A percentile compares a stretch with the other conserved stretches of the same genome.
These are phyloP conservation scores for Bipolaris bicolor DNA, from an alignment of 2,329 filamentous ascomycete genomes.

Conservation along the genomic window DNA sequence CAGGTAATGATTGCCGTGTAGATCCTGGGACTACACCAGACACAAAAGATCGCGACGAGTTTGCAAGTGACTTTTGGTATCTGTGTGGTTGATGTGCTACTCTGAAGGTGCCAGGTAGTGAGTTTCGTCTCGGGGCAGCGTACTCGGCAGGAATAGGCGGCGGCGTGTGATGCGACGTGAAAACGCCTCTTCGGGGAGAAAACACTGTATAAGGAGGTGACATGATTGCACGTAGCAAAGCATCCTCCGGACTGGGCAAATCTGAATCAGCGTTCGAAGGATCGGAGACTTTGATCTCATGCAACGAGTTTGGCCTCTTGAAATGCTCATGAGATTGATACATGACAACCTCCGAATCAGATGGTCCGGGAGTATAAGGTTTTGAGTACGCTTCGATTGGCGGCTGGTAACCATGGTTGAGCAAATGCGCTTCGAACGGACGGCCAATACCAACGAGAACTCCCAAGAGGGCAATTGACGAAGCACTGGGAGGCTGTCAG, in stretches of 20 bases:
- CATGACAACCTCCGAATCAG: constrained; percentile 11
- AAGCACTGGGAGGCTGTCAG: constrained; percentile 29
- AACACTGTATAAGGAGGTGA: not conserved
- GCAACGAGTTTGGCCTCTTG: not conserved
- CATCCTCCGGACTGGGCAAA: not conserved
- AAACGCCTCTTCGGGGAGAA: constrained; percentile 22
- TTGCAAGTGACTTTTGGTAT: constrained; percentile 18
- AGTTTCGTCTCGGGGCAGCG: constrained; percentile 18
- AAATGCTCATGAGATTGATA: not conserved
- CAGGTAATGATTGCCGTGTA: constrained; percentile 33
- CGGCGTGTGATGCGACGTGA: constrained; percentile 37
- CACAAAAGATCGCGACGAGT: constrained; percentile 29
- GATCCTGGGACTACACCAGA: constrained; percentile 24
- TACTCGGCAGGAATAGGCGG: constrained; percentile 38
- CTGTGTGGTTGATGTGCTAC: constrained; percentile 24
- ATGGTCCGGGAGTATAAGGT: constrained; percentile 19
- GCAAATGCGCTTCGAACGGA: constrained; percentile 47
- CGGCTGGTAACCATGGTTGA: constrained; percentile 32
- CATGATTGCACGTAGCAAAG: not conserved
- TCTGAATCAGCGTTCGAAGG: not conserved
- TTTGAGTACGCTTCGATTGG: constrained; percentile 16
- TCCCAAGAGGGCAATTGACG: constrained; percentile 42
- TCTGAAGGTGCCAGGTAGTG: constrained; percentile 18
- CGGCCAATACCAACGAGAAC: constrained; percentile 43
- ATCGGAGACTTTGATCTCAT: not conserved